These are phyloP conservation scores for Globisporangium middletonii DNA, from an alignment of 352 stramenopile genomes.

Conservation along the genomic window DNA sequence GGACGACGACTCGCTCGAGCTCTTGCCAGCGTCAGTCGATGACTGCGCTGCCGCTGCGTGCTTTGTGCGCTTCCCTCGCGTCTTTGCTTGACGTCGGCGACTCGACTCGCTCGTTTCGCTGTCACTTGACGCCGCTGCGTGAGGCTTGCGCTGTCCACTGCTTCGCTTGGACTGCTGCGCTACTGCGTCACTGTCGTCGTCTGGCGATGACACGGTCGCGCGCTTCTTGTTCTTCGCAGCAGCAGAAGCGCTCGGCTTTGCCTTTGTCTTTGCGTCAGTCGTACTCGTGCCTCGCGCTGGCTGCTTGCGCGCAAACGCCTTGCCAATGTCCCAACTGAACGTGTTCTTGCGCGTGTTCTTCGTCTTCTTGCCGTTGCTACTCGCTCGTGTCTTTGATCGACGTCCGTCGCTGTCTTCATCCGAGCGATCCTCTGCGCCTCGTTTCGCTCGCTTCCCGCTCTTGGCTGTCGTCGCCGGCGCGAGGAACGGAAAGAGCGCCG, in stretches of 20 bases:
- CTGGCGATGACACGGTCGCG: conserved; percentile 12
- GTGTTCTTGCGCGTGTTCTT: conserved; percentile 61
- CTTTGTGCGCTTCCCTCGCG: too few species aligned
- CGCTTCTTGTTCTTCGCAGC: neutral
- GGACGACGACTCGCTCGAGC: too few species aligned
- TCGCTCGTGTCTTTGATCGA: conserved; percentile 6
- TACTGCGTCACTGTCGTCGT: neutral
- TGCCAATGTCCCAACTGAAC: conserved; percentile 66
- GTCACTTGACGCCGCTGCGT: too few species aligned
- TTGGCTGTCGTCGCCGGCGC: neutral
- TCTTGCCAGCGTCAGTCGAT: too few species aligned
- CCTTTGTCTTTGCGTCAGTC: neutral
- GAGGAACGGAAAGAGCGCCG: conserved; percentile 30
- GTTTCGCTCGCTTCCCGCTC: neutral
- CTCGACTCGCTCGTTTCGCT: too few species aligned
- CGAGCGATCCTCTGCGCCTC: conserved; percentile 4
- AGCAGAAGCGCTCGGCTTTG: conserved; percentile 4
- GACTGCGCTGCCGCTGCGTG: too few species aligned
- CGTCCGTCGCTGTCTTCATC: neutral
- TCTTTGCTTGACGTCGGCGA: too few species aligned
- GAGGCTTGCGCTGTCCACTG: neutral
- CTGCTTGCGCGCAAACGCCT: conserved; percentile 62
- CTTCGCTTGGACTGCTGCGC: neutral
- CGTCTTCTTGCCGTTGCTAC: conserved; percentile 1
- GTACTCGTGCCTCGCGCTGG: conserved; percentile 8